Conservation (phyloP, 768 basidiomycete species). For the Russula vinacea region DNA sequence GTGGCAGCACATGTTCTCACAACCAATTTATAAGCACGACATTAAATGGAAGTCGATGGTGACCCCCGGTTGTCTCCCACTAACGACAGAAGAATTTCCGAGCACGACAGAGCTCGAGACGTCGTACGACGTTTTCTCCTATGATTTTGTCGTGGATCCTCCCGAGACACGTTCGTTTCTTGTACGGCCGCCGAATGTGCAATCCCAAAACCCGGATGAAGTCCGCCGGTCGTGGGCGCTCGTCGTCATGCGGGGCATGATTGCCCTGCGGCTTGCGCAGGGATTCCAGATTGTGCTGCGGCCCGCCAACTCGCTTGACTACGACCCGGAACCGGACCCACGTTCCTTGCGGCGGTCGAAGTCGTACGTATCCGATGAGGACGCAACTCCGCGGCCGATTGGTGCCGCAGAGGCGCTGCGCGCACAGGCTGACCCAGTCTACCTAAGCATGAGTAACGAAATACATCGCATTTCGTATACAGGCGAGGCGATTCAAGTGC, state of each 20-base stretch:
- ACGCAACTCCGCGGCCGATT: slow-evolving; percentile 50
- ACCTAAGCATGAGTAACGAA: slow-evolving; percentile 92
- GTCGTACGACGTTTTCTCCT: slow-evolving; percentile 78
- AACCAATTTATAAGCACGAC: slow-evolving; percentile 71
- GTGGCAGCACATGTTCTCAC: slow-evolving; percentile 86
- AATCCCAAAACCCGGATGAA: slow-evolving; percentile 51
- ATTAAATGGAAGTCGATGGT: slow-evolving; percentile 90
- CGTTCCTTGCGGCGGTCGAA: slow-evolving; percentile 48
- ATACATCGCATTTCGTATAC: slow-evolving; percentile 91
- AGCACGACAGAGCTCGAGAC: slow-evolving; percentile 68
- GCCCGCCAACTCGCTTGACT: slow-evolving; percentile 35
- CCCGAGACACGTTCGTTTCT: slow-evolving; percentile 85
- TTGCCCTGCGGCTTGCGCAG: slow-evolving; percentile 84
- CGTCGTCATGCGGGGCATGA: slow-evolving; percentile 89
- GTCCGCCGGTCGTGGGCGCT: slow-evolving; percentile 69
- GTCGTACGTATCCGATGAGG: slow-evolving; percentile 56
- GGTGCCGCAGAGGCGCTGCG: slow-evolving; percentile 66
- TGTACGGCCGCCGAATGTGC: slow-evolving; percentile 57
- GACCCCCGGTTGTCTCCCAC: slow-evolving; percentile 82
- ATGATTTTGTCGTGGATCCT: slow-evolving; percentile 84
- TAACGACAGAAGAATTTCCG: slow-evolving; percentile 89
- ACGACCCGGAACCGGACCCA: slow-evolving; percentile 36
- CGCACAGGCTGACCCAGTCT: slow-evolving; percentile 68
- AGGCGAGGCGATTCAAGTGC: slow-evolving; percentile 86
- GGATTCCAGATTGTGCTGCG: slow-evolving; percentile 90